Percentiles rank a stretch among this genome's conserved stretches.
phyloP scores from a whole-genome alignment of 2,329 filamentous ascomycete species.

The Pseudogymnoascus sp. region DNA sequence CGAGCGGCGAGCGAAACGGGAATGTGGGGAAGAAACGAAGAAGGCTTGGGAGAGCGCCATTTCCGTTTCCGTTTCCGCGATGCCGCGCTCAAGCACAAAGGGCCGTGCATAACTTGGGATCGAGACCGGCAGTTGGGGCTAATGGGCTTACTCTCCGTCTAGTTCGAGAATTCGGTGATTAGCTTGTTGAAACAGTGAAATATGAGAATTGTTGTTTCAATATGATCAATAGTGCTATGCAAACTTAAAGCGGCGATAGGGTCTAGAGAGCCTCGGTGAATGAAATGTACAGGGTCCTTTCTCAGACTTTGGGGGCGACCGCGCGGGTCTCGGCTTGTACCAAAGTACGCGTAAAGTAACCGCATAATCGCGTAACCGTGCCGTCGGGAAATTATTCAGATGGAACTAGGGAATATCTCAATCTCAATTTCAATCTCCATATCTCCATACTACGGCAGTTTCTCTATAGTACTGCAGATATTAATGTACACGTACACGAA shows the following conservation, averaged over 20 bases:
- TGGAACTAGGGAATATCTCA: neutral
- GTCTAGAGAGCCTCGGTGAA: neutral
- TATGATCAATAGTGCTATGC: neutral
- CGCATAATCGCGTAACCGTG: neutral
- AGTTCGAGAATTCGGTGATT: neutral
- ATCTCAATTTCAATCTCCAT: conserved; percentile 2
- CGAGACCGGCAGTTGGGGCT: neutral
- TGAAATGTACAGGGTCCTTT: neutral
- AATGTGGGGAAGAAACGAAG: neutral
- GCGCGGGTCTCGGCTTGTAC: neutral
- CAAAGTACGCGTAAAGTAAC: neutral
- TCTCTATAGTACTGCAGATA: neutral
- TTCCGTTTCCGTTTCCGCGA: neutral
- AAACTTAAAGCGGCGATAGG: neutral
- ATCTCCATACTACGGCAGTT: neutral
- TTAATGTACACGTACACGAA: neutral
- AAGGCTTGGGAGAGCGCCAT: neutral
- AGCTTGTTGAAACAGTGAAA: too few species aligned
- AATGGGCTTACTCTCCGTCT: neutral
- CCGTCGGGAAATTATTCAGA: conserved; percentile 6
- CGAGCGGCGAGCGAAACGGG: neutral
- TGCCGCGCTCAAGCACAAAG: neutral
- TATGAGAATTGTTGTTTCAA: neutral
- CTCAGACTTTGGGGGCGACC: neutral
- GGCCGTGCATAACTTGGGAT: neutral